Evolutionary conservation across 345 rosid species (phyloP).

Genomic region (Eucalyptus curtisii): DNA sequence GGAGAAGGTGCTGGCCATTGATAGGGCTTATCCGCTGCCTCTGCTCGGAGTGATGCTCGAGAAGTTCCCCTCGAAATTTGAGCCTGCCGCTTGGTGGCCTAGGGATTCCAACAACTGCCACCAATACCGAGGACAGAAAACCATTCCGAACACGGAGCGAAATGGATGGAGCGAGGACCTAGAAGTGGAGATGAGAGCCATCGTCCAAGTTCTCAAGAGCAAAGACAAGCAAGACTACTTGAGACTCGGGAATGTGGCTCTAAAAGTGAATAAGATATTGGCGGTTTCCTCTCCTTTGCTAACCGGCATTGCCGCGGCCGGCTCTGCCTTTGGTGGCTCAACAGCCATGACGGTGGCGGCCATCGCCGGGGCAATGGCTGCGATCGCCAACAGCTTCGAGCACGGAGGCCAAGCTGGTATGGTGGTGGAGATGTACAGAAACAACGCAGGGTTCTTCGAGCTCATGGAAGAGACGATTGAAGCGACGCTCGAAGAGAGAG

Average conservation of each 20-base stretch:
- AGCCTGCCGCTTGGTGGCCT: constrained; percentile 26
- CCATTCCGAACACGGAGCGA: neutral
- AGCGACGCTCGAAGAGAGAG: constrained; percentile 1
- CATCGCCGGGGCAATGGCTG: constrained; percentile 21
- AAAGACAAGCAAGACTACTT: constrained; percentile 28
- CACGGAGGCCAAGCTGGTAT: constrained; percentile 40
- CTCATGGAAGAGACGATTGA: constrained; percentile 17
- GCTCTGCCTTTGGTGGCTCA: constrained; percentile 3
- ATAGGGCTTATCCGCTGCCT: constrained; percentile 24
- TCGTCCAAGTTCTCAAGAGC: constrained; percentile 7
- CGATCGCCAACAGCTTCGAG: constrained; percentile 16
- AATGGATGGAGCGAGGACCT: constrained; percentile 26
- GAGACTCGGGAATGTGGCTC: constrained; percentile 20
- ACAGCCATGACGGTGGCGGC: constrained; percentile 9
- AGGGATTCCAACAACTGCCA: neutral
- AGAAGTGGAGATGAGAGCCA: constrained; percentile 24
- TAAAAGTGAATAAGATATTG: constrained; percentile 25
- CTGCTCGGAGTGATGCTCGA: constrained; percentile 23
- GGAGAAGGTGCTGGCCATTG: constrained; percentile 16
- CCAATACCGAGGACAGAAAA: neutral
- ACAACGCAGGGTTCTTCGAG: constrained; percentile 24
- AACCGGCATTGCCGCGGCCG: constrained; percentile 18
- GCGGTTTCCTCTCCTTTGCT: constrained; percentile 35
- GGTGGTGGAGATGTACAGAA: constrained; percentile 49
- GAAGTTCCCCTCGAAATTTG: constrained; percentile 13